Base-by-base conservation (phyloP, 2,329 filamentous ascomycete genomes). In the Aspergillus sp. region DNA sequence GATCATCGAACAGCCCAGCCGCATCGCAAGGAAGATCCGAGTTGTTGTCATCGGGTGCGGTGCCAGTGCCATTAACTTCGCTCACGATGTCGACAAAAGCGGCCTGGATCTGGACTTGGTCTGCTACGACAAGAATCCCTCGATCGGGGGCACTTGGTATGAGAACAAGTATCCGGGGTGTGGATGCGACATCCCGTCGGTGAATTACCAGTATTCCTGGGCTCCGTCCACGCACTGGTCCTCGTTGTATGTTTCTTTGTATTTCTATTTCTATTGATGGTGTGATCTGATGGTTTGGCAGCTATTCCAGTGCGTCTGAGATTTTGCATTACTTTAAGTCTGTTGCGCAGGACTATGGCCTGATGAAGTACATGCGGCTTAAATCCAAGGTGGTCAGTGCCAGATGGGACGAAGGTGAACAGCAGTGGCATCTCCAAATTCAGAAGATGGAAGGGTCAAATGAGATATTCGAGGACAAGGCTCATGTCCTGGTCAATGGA, bases 161-260 rank as follows among this genome's bases (percentile, higher is more conserved):
- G 68, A 72, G 48, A 72, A 72, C 47, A 54, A 59, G 44, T 74
- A 74, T 49, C 72, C 72, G 7, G 70, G 70, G 2, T 71, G 68
- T 39, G 68, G 64, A 4, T 72, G 68, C 53, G 68, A 67, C 70
- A 62, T 67, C 14, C 55, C 55, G 15, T 37, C 25, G 3, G 19
- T 46, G 5, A 52, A 45, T 19, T 52, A 57, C n/a, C 40, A 45
- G 15, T 52, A 25, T 15, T 27, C 41, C 2, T 58, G 40, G 44
- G 45, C 52, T 3, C 44, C 44, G n/a, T 39, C 25, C 0, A 4
- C 52, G 8, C 19, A 48, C 6, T 48, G 44, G 52, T 27, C 27
- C 17, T 52, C 15, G 39, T 69, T 76, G 33, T 50, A 40, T 23
- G 47, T 51, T 3, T 3, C 43, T 19, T 15, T 46, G 21, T n/a